phyloP scores from a whole-genome alignment of 2,329 filamentous ascomycete species.

The Leptographium lundbergii region DNA sequence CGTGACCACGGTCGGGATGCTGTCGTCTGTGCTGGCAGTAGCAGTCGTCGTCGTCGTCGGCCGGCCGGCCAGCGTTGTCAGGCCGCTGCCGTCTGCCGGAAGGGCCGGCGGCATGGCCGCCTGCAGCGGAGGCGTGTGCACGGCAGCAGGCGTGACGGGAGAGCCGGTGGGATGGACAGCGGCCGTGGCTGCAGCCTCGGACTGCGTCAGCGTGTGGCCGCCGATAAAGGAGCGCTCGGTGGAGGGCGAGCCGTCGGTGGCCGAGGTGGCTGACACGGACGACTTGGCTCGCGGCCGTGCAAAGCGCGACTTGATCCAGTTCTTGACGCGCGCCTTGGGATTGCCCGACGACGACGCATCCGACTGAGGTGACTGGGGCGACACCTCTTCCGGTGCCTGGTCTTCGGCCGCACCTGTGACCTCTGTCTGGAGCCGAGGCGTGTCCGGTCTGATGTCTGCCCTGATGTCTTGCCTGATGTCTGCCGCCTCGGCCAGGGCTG shows the following conservation, averaged over 20 bases:
- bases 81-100: constrained; percentile 18
- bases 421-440: background rate
- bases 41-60: no score
- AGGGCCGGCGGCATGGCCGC: background rate
- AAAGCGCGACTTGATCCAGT: constrained; percentile 32
- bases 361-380: constrained; percentile 2
- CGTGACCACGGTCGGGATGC: background rate
- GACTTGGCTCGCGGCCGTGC: constrained; percentile 19
- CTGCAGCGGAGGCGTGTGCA: background rate
- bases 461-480: no score
- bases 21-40: background rate
- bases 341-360: constrained; percentile 11
- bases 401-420: background rate
- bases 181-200: constrained; percentile 8
- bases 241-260: background rate
- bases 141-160: background rate
- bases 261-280: constrained; percentile 6
- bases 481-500: no score
- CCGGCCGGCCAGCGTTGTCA: constrained; percentile 17
- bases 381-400: background rate
- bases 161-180: background rate
- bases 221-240: constrained; percentile 24
- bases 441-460: no score
- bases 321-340: constrained; percentile 21
- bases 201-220: constrained; percentile 23